These are phyloP conservation scores for Hymenoscyphus fructigenus DNA, from an alignment of 2,329 filamentous ascomycete species.

Conservation along the genomic window DNA sequence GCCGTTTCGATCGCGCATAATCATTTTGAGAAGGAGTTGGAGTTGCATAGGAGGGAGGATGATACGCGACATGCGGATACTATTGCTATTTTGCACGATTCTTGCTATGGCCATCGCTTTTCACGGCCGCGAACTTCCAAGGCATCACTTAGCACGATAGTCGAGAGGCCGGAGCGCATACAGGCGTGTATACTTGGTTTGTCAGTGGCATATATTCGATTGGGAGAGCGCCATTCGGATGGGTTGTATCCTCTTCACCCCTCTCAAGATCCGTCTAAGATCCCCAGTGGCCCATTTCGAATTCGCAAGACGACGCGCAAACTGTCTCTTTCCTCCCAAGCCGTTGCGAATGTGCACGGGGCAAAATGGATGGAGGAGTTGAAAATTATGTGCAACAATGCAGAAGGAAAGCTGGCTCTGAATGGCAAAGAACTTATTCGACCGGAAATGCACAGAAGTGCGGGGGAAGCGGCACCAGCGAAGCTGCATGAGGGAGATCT, in stretches of 20 bases:
- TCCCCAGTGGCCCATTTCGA: slow-evolving; percentile 71
- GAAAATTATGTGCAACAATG: slow-evolving; percentile 77
- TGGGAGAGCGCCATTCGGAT: slow-evolving; percentile 76
- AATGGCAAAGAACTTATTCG: slow-evolving; percentile 77
- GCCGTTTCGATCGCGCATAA: slow-evolving; percentile 44
- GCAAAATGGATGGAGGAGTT: slow-evolving; percentile 92
- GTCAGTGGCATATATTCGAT: slow-evolving; percentile 83
- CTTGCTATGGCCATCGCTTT: slow-evolving; percentile 91
- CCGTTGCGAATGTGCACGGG: slow-evolving; percentile 89
- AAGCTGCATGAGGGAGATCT: slow-evolving; percentile 83
- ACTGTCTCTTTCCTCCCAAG: slow-evolving; percentile 69
- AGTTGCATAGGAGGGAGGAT: slow-evolving; percentile 29
- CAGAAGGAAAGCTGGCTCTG: slow-evolving; percentile 73
- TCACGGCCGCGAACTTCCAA: slow-evolving; percentile 78
- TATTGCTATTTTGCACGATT: slow-evolving; percentile 85
- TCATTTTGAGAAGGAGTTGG: slow-evolving; percentile 36
- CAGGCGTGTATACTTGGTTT: slow-evolving; percentile 81
- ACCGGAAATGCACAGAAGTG: slow-evolving; percentile 57
- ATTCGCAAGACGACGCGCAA: slow-evolving; percentile 78
- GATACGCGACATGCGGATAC: slow-evolving; percentile 53
- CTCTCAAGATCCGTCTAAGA: slow-evolving; percentile 48
- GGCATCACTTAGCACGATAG: slow-evolving; percentile 72
- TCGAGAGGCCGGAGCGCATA: slow-evolving; percentile 90
- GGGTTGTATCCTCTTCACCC: slow-evolving; percentile 68
- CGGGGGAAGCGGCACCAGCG: slow-evolving; percentile 44